These are phyloP conservation scores for Botrytis fabae DNA, from an alignment of 2,329 filamentous ascomycete species.

Conservation along the genomic window DNA sequence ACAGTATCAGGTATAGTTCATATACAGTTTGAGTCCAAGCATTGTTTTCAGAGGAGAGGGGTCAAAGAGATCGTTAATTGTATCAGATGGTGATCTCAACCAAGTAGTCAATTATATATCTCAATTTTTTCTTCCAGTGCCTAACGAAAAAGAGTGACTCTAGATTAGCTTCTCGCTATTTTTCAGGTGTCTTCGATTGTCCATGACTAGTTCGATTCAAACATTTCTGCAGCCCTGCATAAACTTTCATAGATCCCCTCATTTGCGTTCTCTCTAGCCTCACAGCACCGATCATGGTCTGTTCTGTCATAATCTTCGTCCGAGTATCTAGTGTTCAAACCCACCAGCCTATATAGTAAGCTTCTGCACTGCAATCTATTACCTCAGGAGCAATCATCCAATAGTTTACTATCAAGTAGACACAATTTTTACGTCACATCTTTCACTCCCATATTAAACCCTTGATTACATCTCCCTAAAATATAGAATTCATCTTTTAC, in stretches of 20 bases:
- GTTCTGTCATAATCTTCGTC: not conserved
- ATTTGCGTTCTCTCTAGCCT: not conserved
- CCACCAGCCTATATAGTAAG: not conserved
- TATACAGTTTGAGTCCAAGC: not conserved
- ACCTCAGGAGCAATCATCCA: not conserved
- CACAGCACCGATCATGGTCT: no score
- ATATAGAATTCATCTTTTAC: not conserved
- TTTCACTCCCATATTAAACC: not conserved
- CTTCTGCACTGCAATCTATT: not conserved
- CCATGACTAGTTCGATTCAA: not conserved
- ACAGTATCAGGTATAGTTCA: not conserved
- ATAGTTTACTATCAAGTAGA: not conserved
- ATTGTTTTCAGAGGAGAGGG: not conserved
- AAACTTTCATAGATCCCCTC: not conserved
- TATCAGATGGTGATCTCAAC: not conserved
- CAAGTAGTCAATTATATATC: not conserved
- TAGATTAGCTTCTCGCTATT: not conserved
- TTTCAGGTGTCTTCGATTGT: not conserved
- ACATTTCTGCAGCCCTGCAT: not conserved
- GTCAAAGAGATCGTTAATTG: not conserved
- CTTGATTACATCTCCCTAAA: not conserved
- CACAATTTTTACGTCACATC: not conserved
- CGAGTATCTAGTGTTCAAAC: no score
- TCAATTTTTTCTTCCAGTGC: no score
- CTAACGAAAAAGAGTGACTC: not conserved